Conservation (phyloP, 768 basidiomycete species). For the Russula sp. region DNA sequence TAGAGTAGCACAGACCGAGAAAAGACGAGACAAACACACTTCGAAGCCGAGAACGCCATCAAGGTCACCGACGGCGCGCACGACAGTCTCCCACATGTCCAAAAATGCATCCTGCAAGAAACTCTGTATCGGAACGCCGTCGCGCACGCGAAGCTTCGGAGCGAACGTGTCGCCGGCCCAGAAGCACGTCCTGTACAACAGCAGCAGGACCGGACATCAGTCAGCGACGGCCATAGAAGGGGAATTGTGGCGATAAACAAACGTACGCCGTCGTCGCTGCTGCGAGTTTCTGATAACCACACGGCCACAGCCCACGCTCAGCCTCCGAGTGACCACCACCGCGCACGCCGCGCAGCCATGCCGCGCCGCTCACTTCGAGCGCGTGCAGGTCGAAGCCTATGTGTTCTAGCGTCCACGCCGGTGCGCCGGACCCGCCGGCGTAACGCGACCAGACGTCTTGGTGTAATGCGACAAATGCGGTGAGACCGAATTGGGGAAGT, state of each 20-base stretch:
- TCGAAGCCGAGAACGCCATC: constrained; percentile 86
- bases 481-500: constrained; percentile 64
- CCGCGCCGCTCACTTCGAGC: constrained; percentile 77
- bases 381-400: constrained; percentile 79
- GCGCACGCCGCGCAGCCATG: constrained; percentile 77
- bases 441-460: constrained; percentile 97
- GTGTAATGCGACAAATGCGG: constrained; percentile 74
- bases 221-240: background rate
- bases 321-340: constrained; percentile 68
- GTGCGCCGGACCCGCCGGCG: constrained; percentile 91
- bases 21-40: constrained; percentile 36
- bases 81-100: constrained; percentile 66
- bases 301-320: constrained; percentile 86
- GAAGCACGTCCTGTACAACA: constrained; percentile 64
- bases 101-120: constrained; percentile 81
- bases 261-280: constrained; percentile 87
- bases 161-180: constrained; percentile 89
- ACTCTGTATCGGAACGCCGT: constrained; percentile 60
- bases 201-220: background rate
- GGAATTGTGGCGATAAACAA: background rate
- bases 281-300: constrained; percentile 90
- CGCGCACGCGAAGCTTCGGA: constrained; percentile 56
- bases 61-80: constrained; percentile 58
- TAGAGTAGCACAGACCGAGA: background rate
- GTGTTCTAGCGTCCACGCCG: constrained; percentile 87